A percentile compares a stretch with the other conserved stretches of the same genome.
Evolutionary conservation across 2,329 filamentous ascomycete species (phyloP).

Genomic region (Claviceps digitariae): DNA sequence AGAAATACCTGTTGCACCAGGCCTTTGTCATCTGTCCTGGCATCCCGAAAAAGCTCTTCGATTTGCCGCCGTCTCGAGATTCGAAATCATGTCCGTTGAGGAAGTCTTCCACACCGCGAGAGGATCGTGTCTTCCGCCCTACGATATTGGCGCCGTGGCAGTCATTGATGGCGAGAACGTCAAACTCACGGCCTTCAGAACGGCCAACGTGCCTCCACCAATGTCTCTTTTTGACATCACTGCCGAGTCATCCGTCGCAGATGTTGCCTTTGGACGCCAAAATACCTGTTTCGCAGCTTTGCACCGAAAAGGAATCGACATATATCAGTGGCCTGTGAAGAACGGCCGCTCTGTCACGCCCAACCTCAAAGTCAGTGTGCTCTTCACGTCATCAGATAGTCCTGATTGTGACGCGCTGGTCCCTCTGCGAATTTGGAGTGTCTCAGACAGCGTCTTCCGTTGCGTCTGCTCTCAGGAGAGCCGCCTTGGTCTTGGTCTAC

Average conservation of each 20-base stretch:
- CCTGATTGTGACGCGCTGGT: conserved; percentile 11
- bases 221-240: conserved; percentile 72
- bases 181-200: conserved; percentile 73
- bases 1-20: conserved; percentile 44
- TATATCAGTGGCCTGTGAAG: conserved; percentile 57
- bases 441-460: conserved; percentile 15
- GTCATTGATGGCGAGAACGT: conserved; percentile 71
- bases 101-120: conserved; percentile 54
- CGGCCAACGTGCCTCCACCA: conserved; percentile 79
- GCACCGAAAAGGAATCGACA: conserved; percentile 48
- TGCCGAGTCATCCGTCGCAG: conserved; percentile 49
- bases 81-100: conserved; percentile 44
- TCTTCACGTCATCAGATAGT: conserved; percentile 20
- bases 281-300: conserved; percentile 59
- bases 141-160: conserved; percentile 67
- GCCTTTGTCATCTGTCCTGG: conserved; percentile 44
- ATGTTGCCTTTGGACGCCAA: conserved; percentile 58
- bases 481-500: conserved; percentile 4
- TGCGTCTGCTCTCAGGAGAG: conserved; percentile 19
- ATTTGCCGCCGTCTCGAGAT: conserved; percentile 41
- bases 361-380: conserved; percentile 24
- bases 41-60: conserved; percentile 73
- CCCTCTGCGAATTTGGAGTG: conserved; percentile 21
- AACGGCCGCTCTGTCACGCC: conserved; percentile 36
- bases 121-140: conserved; percentile 54